These are phyloP conservation scores for Paraphaeosphaeria sporulosa DNA, from an alignment of 2,329 filamentous ascomycete species.

Conservation along the genomic window DNA sequence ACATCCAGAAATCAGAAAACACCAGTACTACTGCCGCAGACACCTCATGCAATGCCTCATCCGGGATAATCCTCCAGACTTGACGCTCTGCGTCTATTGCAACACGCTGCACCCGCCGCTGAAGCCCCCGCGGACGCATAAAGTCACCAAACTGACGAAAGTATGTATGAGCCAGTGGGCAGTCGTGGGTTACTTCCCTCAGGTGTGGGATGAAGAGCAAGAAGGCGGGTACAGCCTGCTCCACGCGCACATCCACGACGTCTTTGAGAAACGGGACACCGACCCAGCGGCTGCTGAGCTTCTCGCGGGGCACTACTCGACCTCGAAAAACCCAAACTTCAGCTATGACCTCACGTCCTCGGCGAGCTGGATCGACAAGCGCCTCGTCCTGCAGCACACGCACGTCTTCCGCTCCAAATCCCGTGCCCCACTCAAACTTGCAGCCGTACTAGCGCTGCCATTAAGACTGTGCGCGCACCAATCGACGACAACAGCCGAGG, in stretches of 20 bases:
- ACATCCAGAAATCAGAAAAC: background rate
- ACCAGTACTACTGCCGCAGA: background rate
- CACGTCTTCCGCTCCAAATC: constrained; percentile 2
- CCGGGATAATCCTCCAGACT: background rate
- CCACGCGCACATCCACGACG: constrained; percentile 2
- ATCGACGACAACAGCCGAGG: background rate
- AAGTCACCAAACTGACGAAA: constrained; percentile 12
- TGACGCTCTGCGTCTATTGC: constrained; percentile 4
- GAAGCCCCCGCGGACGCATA: constrained; percentile 10
- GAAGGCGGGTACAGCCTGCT: constrained; percentile 7
- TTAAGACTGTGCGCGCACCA: constrained; percentile 9
- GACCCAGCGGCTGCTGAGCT: background rate
- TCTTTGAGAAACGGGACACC: background rate
- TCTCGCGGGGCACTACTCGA: background rate
- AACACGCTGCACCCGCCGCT: constrained; percentile 13
- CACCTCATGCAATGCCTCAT: background rate
- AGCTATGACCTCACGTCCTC: background rate
- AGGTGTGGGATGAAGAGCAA: background rate
- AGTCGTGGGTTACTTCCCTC: constrained; percentile 10
- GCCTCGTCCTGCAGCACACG: constrained; percentile 10
- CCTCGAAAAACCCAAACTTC: background rate
- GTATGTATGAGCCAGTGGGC: constrained; percentile 11
- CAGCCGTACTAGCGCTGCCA: constrained; percentile 4
- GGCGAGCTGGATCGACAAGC: background rate
- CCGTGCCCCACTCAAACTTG: background rate